phyloP scores from a whole-genome alignment of 2,329 filamentous ascomycete species.

The Ophiocordyceps camponoti-leonardi region DNA sequence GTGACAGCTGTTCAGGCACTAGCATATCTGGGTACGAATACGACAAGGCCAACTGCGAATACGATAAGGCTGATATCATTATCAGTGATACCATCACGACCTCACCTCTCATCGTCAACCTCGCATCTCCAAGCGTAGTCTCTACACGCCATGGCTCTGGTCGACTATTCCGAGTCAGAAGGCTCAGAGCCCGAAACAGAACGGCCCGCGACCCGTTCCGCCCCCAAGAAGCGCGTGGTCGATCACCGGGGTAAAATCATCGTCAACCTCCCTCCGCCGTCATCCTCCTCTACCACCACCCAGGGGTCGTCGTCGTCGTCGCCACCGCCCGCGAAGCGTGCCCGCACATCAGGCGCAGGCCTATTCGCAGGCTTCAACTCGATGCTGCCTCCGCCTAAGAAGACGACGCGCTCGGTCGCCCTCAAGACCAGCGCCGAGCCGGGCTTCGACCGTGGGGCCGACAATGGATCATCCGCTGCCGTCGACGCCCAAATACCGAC shows the following conservation, averaged over 20 bases:
- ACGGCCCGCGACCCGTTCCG: slow-evolving; percentile 3
- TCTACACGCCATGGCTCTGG: slow-evolving; percentile 49
- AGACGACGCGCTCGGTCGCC: slow-evolving; percentile 33
- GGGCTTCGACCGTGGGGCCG: slow-evolving; percentile 49
- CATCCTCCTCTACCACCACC: slow-evolving; percentile 4
- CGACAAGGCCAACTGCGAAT: neutral
- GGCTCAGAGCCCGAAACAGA: slow-evolving; percentile 48
- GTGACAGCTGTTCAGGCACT: neutral
- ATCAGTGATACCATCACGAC: neutral
- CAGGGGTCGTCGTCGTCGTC: slow-evolving; percentile 18
- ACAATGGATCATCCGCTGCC: slow-evolving; percentile 11
- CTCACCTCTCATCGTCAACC: neutral
- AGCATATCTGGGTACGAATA: neutral
- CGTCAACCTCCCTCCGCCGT: slow-evolving; percentile 49
- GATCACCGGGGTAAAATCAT: slow-evolving; percentile 73
- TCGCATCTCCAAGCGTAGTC: neutral
- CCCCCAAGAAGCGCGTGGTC: slow-evolving; percentile 36
- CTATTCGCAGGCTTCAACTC: slow-evolving; percentile 72
- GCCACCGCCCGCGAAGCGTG: slow-evolving; percentile 49
- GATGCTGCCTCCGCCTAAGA: slow-evolving; percentile 72
- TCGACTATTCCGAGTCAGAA: slow-evolving; percentile 69
- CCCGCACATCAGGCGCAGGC: slow-evolving; percentile 37
- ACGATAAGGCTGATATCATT: neutral
- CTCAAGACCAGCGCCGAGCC: slow-evolving; percentile 72
- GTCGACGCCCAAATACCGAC: slow-evolving; percentile 22